Evolutionary conservation across 176 grass and related monocot species (phyloP).

Genomic region (Carex littledalei): DNA sequence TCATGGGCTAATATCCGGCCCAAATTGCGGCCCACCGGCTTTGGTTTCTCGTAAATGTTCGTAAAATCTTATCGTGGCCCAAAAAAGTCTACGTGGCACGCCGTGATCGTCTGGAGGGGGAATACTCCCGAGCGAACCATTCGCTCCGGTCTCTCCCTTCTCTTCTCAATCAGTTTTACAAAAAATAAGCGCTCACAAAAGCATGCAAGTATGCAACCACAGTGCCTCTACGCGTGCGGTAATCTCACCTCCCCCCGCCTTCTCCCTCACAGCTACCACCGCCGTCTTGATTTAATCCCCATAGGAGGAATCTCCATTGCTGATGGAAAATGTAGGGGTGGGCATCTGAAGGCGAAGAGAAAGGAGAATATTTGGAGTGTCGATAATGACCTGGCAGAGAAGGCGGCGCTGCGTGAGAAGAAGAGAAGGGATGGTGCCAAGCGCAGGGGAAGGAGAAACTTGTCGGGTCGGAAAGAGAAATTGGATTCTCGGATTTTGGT

Average conservation of each 20-base stretch:
- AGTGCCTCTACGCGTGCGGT: conserved; percentile 46
- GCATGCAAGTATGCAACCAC: conserved; percentile 77
- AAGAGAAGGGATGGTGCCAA: conserved; percentile 18
- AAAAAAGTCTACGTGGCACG: not conserved
- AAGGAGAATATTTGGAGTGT: conserved; percentile 95
- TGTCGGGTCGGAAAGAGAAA: conserved; percentile 32
- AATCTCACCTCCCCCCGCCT: conserved; percentile 1
- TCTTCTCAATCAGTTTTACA: not conserved
- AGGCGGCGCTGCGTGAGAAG: not conserved
- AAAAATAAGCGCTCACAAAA: not conserved
- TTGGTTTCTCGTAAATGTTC: not conserved
- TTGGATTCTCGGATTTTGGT: conserved; percentile 50
- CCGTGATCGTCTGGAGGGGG: not conserved
- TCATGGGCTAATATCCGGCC: too few relatives aligned
- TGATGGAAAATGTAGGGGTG: conserved; percentile 20
- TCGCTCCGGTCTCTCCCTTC: not conserved
- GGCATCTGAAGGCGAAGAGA: conserved; percentile 30
- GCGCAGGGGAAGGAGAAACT: conserved; percentile 19
- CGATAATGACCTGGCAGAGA: conserved; percentile 54
- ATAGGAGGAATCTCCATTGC: conserved; percentile 17
- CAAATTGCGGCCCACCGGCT: too few relatives aligned
- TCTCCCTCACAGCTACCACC: not conserved
- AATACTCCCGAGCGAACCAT: not conserved
- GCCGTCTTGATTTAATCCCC: conserved; percentile 7
- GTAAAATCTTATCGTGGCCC: not conserved